A percentile compares a stretch with the other conserved stretches of the same genome.
Evolutionary conservation across 176 grass and related monocot species (phyloP).

Genomic region (Ananas comosus): DNA sequence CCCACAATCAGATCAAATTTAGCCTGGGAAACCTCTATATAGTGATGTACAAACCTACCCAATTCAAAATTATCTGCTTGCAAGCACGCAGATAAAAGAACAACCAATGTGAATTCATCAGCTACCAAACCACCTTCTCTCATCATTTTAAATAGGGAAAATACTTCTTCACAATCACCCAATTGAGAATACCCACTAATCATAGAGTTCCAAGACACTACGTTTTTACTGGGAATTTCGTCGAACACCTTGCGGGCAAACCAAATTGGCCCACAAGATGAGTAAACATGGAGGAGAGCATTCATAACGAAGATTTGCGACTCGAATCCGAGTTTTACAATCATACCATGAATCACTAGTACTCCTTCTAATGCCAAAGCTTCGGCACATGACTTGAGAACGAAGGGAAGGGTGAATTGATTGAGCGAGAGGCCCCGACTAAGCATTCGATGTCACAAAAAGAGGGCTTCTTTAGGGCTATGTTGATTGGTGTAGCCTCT

Average conservation of each 20-base stretch:
- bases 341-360: constrained; percentile 9
- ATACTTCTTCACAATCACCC: not conserved
- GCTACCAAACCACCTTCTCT: constrained; percentile 3
- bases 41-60: constrained; percentile 23
- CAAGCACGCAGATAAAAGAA: constrained; percentile 20
- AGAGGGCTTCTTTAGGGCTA: constrained; percentile 10
- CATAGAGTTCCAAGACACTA: constrained; percentile 43
- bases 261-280: not conserved
- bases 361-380: not conserved
- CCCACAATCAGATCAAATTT: constrained; percentile 27
- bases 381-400: constrained; percentile 27
- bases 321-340: constrained; percentile 21
- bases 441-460: constrained; percentile 15
- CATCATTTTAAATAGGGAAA: constrained; percentile 19
- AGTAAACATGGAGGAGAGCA: constrained; percentile 18
- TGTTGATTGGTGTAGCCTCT: constrained; percentile 17
- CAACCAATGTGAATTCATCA: constrained; percentile 27
- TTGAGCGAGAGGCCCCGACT: constrained; percentile 23
- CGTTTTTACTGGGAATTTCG: constrained; percentile 25
- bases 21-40: constrained; percentile 19
- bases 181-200: constrained; percentile 17
- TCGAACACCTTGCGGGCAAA: constrained; percentile 25
- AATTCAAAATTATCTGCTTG: constrained; percentile 21
- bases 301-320: constrained; percentile 29
- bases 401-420: constrained; percentile 30